A percentile compares a stretch with the other conserved stretches of the same genome.
These are phyloP conservation scores for Phanerochaete sordida DNA, from an alignment of 768 basidiomycete genomes.

Conservation along the genomic window DNA sequence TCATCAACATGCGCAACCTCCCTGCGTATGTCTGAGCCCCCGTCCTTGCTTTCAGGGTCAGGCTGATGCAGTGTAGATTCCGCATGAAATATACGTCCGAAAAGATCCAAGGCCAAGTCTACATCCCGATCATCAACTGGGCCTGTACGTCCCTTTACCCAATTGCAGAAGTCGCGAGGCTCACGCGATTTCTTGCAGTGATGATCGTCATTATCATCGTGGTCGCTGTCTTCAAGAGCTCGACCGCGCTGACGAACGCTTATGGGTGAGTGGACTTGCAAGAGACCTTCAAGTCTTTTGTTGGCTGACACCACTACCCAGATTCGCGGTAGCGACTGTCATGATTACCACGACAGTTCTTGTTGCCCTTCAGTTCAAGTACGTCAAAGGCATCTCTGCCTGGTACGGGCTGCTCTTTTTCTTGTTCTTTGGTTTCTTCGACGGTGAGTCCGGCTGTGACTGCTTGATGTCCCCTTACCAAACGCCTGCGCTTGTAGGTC, in stretches of 20 bases:
- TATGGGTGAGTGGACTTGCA: slow-evolving; percentile 27
- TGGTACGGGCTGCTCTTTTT: slow-evolving; percentile 44
- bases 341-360: slow-evolving; percentile 61
- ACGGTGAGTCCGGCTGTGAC: slow-evolving; percentile 31
- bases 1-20: slow-evolving; percentile 58
- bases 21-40: slow-evolving; percentile 34
- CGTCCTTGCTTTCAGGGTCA: neutral
- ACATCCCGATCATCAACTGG: slow-evolving; percentile 64
- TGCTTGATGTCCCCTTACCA: slow-evolving; percentile 36
- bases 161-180: neutral
- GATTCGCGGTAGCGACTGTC: slow-evolving; percentile 63
- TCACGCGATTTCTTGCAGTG: slow-evolving; percentile 19
- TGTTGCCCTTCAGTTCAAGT: slow-evolving; percentile 53
- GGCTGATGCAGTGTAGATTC: slow-evolving; percentile 25
- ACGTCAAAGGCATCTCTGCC: slow-evolving; percentile 47
- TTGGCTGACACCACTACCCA: slow-evolving; percentile 13
- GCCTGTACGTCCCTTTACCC: slow-evolving; percentile 24
- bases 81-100: slow-evolving; percentile 61
- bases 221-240: slow-evolving; percentile 55
- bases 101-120: slow-evolving; percentile 60
- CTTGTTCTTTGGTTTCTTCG: slow-evolving; percentile 58
- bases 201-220: slow-evolving; percentile 50
- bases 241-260: slow-evolving; percentile 53
- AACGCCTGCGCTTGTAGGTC: slow-evolving; percentile 32
- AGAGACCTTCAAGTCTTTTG: neutral